Conservation (phyloP, 116 monocot species). For the Cymodocea nodosa region DNA sequence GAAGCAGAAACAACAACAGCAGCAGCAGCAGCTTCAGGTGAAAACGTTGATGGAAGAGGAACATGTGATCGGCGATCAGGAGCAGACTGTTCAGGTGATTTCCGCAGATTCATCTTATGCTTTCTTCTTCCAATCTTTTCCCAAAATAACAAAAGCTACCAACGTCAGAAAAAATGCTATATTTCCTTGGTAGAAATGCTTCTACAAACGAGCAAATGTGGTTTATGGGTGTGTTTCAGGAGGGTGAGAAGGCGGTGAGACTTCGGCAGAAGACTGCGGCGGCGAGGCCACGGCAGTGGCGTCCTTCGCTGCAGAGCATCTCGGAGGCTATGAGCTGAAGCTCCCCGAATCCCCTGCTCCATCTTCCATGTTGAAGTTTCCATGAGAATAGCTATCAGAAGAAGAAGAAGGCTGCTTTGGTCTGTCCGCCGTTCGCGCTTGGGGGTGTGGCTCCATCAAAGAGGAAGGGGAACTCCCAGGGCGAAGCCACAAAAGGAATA, state of each 20-base stretch:
- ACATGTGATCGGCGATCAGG: not conserved
- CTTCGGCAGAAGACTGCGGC: conserved; percentile 7
- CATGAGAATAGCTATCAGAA: too few relatives aligned
- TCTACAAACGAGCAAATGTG: not conserved
- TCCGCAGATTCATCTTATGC: not conserved
- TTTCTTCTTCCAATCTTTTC: not conserved
- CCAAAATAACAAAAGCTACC: not conserved
- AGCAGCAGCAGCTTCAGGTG: conserved; percentile 3
- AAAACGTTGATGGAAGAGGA: not conserved
- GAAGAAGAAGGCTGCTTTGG: too few relatives aligned
- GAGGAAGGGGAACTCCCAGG: too few relatives aligned
- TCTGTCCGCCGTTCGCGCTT: too few relatives aligned
- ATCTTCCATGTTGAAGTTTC: too few relatives aligned
- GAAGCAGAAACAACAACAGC: conserved; percentile 3
- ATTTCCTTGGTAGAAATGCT: not conserved
- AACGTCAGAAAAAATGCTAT: not conserved
- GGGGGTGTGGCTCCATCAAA: too few relatives aligned
- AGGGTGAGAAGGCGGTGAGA: conserved; percentile 8
- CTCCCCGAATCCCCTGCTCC: not conserved
- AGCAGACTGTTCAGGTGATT: not conserved
- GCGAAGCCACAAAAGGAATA: too few relatives aligned
- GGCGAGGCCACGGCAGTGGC: conserved; percentile 30
- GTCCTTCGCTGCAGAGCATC: conserved; percentile 58
- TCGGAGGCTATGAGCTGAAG: conserved; percentile 24
- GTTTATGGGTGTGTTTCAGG: not conserved